Base-by-base conservation (phyloP, 2,329 filamentous ascomycete species). In the Geosmithia morbida region DNA sequence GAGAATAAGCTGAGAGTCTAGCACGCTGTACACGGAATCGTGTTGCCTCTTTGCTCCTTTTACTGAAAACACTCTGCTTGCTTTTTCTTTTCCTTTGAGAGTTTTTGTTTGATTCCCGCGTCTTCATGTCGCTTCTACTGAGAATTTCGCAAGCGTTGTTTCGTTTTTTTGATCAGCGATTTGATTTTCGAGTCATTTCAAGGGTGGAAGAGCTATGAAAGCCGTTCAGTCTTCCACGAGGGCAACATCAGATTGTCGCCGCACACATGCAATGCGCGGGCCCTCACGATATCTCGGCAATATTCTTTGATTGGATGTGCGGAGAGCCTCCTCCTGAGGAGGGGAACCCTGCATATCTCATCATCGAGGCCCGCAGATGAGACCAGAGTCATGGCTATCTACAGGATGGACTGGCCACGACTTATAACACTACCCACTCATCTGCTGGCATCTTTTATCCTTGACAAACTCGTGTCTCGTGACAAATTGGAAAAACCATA, bases 1-100 rank as follows among this genome's bases (percentile, higher is more conserved):
- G 57, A 11, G 61, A 56, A 58, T 52, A 62, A 63, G 62, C 62
- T 62, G 65, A 61, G 64, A 66, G 65, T 56, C 48, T 62, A 57
- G 59, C 59, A 40, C 47, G 52, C 52, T 54, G 51, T 51, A 51
- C 42, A 53, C 50, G 54, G 55, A 46, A 45, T 55, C 58, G 44
- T 55, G 57, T 54, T 57, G 46, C 41, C 43, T 40, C 48, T 44
- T 39, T 37, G 26, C 13, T 13, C 33, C 39, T 26, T 48, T 26
- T 26, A 26, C 41, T 37, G 26, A 41, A 48, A 56, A 54, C 14
- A 16, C 33, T 37, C 33, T 37, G 14, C 49, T 49, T 49, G 46
- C 51, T 50, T 49, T 22, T 46, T 50, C 46, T 30, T 45, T 17
- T 17, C 22, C 39, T 19, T 41, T 42, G 45, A 43, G 18, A 4